Evolutionary conservation across 495 filamentous ascomycete species (phyloP).

Genomic region (Stereocaulon alpinum): DNA sequence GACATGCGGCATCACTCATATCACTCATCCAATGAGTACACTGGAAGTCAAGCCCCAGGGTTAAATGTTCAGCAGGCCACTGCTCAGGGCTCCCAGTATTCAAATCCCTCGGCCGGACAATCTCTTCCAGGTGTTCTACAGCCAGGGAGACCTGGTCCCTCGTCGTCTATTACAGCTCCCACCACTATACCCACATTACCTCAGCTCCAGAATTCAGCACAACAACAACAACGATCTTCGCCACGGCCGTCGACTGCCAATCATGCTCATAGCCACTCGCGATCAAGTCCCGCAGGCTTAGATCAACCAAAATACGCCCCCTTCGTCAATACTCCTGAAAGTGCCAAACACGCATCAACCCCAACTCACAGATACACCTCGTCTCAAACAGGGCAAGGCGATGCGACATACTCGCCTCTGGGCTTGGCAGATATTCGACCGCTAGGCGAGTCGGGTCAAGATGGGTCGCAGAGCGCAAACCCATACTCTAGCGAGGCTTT

Average conservation of each 20-base stretch:
- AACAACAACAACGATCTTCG: constrained; percentile 56
- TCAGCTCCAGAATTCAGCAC: constrained; percentile 42
- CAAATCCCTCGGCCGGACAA: constrained; percentile 26
- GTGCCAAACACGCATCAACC: constrained; percentile 57
- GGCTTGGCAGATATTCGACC: constrained; percentile 86
- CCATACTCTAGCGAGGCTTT: constrained; percentile 36
- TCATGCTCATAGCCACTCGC: constrained; percentile 62
- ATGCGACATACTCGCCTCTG: constrained; percentile 71
- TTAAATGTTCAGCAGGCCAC: constrained; percentile 59
- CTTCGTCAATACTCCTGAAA: constrained; percentile 57
- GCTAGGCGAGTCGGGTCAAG: constrained; percentile 62
- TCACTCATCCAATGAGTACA: constrained; percentile 40
- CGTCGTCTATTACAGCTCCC: constrained; percentile 62
- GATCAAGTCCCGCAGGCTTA: constrained; percentile 75
- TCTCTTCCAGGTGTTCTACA: constrained; percentile 63
- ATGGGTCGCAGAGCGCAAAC: constrained; percentile 41
- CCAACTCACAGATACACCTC: constrained; percentile 54
- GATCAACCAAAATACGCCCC: constrained; percentile 62
- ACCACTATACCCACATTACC: constrained; percentile 60
- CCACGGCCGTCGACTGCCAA: constrained; percentile 56
- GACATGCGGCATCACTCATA: constrained; percentile 43
- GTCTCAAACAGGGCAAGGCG: constrained; percentile 56
- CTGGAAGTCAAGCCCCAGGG: constrained; percentile 41
- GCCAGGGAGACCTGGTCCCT: constrained; percentile 55
- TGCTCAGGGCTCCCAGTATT: constrained; percentile 49